Base-by-base conservation (phyloP, 2,329 filamentous ascomycete species). In the Paecilomyces dactylethromorphus region DNA sequence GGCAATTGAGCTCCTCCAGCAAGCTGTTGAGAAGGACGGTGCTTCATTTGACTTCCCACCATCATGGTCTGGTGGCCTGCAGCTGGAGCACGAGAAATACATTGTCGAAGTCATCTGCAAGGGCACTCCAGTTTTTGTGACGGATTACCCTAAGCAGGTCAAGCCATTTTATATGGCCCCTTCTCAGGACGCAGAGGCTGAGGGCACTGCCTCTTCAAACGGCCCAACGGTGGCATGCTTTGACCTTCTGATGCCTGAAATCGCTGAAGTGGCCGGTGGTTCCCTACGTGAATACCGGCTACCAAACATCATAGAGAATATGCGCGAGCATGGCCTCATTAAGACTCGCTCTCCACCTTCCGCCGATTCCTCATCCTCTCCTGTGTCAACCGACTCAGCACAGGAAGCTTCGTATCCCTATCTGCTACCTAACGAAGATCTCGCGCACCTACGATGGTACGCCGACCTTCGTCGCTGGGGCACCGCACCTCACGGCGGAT, bases 111-210 rank as follows among this genome's bases (percentile, higher is more conserved):
- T 78, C 26, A 69, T 93, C 52, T 87, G 87, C 64, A 78, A 83
- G 54, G 81, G 82, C 18, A 76, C 77, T 1, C 94, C 94, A 7
- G 82, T 97, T 52, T 97, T 97, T 71, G 87, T 99, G 63, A 97
- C 92, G 13, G 83, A 97, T 72, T 99, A 97, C 71, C 94, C 94
- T n/a, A 85, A 85, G 64, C 79, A 81, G 54, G 86, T 94, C 72
- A 99, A 99, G 76, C 91, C 93, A 11, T 99, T 97, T 76, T 99
- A 92, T 74, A 92, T 92, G 89, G 74, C 84, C 1, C 84, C 85
- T 15, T 84, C 83, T 1, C 59, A 66, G 21, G 51, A 55, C 18
- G 45, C 58, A 6, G 56, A 60, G 54, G 53, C 33, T 11, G 33
- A 51, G 12, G 35, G 18, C 18, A 55, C 57, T 55, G 67, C 57